A percentile compares a stretch with the other conserved stretches of the same genome.
phyloP scores from a whole-genome alignment of 305 asterid genomes.

The Fraxinus paxiana region DNA sequence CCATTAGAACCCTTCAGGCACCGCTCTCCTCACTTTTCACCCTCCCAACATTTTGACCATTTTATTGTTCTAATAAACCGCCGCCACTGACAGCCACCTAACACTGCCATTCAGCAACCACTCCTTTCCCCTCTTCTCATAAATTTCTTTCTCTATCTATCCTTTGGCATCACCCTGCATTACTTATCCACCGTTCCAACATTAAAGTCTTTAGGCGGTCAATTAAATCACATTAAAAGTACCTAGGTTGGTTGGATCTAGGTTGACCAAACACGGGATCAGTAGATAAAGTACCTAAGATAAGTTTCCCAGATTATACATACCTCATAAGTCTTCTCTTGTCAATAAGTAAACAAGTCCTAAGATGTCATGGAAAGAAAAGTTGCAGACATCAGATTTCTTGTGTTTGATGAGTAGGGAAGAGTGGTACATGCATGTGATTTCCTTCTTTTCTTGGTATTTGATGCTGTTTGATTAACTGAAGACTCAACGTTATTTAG shows the following conservation, averaged over 20 bases:
- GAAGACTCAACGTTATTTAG: background rate
- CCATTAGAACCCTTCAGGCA: background rate
- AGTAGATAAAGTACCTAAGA: background rate
- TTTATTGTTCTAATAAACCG: background rate
- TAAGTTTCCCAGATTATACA: background rate
- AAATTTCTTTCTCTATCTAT: background rate
- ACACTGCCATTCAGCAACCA: background rate
- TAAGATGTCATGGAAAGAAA: conserved; percentile 7
- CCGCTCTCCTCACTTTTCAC: background rate
- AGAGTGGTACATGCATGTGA: background rate
- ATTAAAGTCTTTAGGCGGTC: background rate
- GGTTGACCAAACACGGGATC: conserved; percentile 13
- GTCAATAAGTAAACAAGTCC: conserved; percentile 22
- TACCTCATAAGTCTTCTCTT: conserved; percentile 19
- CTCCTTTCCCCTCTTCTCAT: background rate
- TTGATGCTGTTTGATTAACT: background rate
- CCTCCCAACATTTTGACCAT: background rate
- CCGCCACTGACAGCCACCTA: background rate
- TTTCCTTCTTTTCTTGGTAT: conserved; percentile 6
- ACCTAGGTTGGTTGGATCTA: conserved; percentile 1
- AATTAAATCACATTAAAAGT: background rate
- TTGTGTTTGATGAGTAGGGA: conserved; percentile 10
- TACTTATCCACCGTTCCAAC: background rate
- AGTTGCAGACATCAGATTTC: conserved; percentile 1
- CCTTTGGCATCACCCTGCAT: background rate